Conservation (phyloP, 805 yeast species). For the Candida awuae region DNA sequence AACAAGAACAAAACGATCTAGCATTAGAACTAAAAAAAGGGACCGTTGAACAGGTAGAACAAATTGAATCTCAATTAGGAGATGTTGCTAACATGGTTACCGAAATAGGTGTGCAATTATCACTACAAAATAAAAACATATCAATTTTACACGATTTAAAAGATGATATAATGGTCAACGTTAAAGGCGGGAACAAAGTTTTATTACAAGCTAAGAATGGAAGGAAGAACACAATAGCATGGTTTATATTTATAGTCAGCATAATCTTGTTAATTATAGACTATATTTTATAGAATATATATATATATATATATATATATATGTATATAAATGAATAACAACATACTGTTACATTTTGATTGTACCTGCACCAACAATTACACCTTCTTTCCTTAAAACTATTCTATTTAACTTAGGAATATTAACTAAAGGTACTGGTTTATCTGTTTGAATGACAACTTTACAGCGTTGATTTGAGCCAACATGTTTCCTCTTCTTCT, state of each 20-base stretch:
- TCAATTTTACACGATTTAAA: constrained; percentile 57
- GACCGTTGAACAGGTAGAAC: constrained; percentile 52
- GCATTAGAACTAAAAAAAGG: constrained; percentile 46
- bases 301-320: background rate
- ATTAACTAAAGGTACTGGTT: constrained; percentile 4
- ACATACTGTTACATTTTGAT: constrained; percentile 19
- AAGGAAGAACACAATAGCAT: constrained; percentile 50
- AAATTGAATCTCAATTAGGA: constrained; percentile 51
- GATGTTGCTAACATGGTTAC: constrained; percentile 72
- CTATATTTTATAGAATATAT: constrained; percentile 28
- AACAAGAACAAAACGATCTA: constrained; percentile 50
- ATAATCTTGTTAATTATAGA: constrained; percentile 49
- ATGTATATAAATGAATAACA: too few relatives aligned
- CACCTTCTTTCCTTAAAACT: constrained; percentile 62
- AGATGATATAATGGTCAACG: constrained; percentile 55
- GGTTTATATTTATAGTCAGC: constrained; percentile 48
- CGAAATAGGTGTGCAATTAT: constrained; percentile 66
- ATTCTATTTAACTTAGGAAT: constrained; percentile 45
- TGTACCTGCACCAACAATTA: constrained; percentile 49
- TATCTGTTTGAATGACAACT: constrained; percentile 36
- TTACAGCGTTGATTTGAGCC: constrained; percentile 51
- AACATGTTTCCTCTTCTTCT: constrained; percentile 47
- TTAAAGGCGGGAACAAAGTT: constrained; percentile 62
- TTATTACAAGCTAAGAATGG: constrained; percentile 62
- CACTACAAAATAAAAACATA: constrained; percentile 65